phyloP scores from a whole-genome alignment of 768 basidiomycete genomes.

The Pulveroboletus sp. region DNA sequence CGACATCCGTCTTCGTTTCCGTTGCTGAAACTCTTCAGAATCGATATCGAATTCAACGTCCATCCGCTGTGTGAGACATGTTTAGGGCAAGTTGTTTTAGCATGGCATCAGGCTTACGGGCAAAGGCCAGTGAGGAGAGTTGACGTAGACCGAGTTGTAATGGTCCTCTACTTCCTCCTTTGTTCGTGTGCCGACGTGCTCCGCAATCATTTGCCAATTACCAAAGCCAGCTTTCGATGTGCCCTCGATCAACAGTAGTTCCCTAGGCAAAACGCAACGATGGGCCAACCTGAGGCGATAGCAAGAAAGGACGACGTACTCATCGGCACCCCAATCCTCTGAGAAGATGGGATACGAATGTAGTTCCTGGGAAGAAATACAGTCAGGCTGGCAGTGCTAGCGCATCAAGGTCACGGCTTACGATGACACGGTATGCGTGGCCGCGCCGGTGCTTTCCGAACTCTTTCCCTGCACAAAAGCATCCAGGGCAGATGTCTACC shows the following conservation, averaged over 20 bases:
- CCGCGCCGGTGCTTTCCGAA: constrained; percentile 78
- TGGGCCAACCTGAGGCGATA: background rate
- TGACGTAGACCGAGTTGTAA: constrained; percentile 76
- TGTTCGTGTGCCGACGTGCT: constrained; percentile 89
- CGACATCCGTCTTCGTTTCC: constrained; percentile 86
- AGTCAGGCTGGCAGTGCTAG: constrained; percentile 1
- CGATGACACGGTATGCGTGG: constrained; percentile 91
- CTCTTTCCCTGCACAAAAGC: constrained; percentile 91
- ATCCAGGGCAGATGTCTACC: constrained; percentile 88
- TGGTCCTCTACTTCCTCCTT: constrained; percentile 92
- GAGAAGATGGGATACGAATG: constrained; percentile 96
- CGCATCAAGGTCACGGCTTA: constrained; percentile 31
- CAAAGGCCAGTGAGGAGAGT: constrained; percentile 73
- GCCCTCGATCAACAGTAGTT: constrained; percentile 85
- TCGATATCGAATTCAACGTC: constrained; percentile 66
- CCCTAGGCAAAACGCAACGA: constrained; percentile 42
- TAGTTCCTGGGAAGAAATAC: constrained; percentile 59
- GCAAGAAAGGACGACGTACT: constrained; percentile 47
- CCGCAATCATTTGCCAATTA: constrained; percentile 95
- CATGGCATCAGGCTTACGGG: constrained; percentile 50
- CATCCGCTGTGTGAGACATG: constrained; percentile 28
- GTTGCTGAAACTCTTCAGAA: constrained; percentile 77
- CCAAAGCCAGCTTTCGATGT: constrained; percentile 84
- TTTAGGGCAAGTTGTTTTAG: constrained; percentile 1
- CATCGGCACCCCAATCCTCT: constrained; percentile 96